Evolutionary conservation across 1,284 basidiomycete species (phyloP).

Genomic region (Ceratobasidium theobromae): DNA sequence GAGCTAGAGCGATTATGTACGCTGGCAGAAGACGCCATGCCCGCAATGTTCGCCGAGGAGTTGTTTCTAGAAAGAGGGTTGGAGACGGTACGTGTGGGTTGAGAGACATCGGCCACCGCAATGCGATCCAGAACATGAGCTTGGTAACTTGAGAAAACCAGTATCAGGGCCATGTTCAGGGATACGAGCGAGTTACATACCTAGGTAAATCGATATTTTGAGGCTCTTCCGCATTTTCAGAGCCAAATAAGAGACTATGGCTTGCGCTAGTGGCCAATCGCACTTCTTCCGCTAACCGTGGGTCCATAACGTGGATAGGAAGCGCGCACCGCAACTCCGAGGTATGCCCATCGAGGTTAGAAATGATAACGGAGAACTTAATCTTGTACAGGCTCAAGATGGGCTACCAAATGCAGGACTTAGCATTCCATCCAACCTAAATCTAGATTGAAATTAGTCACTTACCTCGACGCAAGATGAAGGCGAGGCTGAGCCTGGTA

Average conservation of each 20-base stretch:
- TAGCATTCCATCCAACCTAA: background rate
- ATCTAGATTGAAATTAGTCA: background rate
- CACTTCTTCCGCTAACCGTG: conserved; percentile 72
- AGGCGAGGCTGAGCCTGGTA: conserved; percentile 56
- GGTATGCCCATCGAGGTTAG: conserved; percentile 83
- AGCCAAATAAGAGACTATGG: conserved; percentile 64
- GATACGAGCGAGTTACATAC: conserved; percentile 51
- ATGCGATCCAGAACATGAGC: conserved; percentile 34
- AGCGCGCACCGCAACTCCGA: conserved; percentile 90
- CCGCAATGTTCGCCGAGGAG: conserved; percentile 18
- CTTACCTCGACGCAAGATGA: conserved; percentile 50
- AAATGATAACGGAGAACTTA: conserved; percentile 60
- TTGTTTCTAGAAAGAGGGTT: conserved; percentile 14
- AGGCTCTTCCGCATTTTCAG: conserved; percentile 49
- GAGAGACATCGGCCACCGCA: conserved; percentile 23
- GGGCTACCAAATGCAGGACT: conserved; percentile 32
- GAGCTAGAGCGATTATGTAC: conserved; percentile 48
- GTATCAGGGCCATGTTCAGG: background rate
- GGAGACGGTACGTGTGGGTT: conserved; percentile 15
- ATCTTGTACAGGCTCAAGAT: conserved; percentile 37
- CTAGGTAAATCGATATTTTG: conserved; percentile 75
- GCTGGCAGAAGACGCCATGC: background rate
- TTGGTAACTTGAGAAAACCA: conserved; percentile 20
- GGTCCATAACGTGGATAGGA: conserved; percentile 79
- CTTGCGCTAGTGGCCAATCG: conserved; percentile 68